A percentile compares a stretch with the other conserved stretches of the same genome.
Evolutionary conservation across 306 rosid species (phyloP).

Genomic region (Alnus rubra): DNA sequence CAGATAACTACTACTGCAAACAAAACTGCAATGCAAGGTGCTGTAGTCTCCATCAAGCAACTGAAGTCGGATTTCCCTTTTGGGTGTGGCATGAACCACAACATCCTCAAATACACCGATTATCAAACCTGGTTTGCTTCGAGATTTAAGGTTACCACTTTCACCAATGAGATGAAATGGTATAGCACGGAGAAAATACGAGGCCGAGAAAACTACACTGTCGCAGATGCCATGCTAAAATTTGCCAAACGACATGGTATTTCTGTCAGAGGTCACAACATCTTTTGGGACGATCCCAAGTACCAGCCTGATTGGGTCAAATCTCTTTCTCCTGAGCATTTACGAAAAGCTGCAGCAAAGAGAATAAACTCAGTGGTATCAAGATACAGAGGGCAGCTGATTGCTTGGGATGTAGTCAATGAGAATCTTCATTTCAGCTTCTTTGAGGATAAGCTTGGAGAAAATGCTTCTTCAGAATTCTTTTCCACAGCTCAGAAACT

Average conservation of each 20-base stretch:
- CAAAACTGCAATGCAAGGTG: conserved; percentile 47
- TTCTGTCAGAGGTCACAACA: conserved; percentile 64
- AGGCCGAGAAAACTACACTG: conserved; percentile 66
- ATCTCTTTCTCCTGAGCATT: conserved; percentile 41
- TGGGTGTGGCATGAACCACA: conserved; percentile 61
- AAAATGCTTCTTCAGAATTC: conserved; percentile 53
- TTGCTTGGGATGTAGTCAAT: conserved; percentile 84
- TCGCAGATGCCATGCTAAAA: conserved; percentile 63
- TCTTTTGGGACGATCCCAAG: conserved; percentile 58
- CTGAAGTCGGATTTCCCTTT: conserved; percentile 48
- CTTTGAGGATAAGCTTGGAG: conserved; percentile 54
- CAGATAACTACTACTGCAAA: conserved; percentile 36
- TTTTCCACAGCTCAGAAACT: conserved; percentile 48
- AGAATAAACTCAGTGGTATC: conserved; percentile 65
- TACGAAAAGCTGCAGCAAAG: conserved; percentile 40
- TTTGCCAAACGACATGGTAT: conserved; percentile 50
- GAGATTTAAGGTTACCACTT: conserved; percentile 64
- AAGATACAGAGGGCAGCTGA: conserved; percentile 60
- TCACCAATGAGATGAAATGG: conserved; percentile 88
- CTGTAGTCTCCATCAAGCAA: conserved; percentile 38
- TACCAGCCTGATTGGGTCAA: conserved; percentile 62
- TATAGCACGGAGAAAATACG: conserved; percentile 53
- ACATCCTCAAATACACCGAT: conserved; percentile 48
- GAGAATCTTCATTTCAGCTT: conserved; percentile 73
- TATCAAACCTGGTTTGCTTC: conserved; percentile 63